Evolutionary conservation across 2,329 filamentous ascomycete genomes (phyloP).

Genomic region (Intubia oerlemansii): DNA sequence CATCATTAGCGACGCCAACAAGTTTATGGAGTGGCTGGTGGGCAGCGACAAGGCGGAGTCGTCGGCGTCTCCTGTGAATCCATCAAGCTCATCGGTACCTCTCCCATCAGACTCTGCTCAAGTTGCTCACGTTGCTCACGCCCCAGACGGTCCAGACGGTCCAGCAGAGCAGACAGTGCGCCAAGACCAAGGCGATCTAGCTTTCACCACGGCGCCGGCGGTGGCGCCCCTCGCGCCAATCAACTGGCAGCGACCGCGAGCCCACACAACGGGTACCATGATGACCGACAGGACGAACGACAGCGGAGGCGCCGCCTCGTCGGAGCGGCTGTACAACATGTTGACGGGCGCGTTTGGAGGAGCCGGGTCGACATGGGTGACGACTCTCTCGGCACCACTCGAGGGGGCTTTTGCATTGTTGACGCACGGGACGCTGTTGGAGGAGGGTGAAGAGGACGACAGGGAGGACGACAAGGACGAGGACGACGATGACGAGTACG

Average conservation of each 20-base stretch:
- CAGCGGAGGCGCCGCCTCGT: slow-evolving; percentile 10
- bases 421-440: no score
- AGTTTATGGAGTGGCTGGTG: slow-evolving; percentile 58
- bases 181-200: slow-evolving; percentile 3
- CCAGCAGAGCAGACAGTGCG: no score
- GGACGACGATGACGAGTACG: no score
- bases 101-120: no score
- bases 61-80: no score
- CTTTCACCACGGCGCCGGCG: neutral
- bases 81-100: no score
- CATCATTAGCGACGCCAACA: slow-evolving; percentile 58
- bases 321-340: slow-evolving; percentile 27
- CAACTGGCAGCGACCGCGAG: neutral
- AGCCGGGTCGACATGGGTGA: slow-evolving; percentile 25
- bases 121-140: no score
- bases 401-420: slow-evolving; percentile 7
- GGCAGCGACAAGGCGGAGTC: slow-evolving; percentile 2
- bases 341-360: slow-evolving; percentile 28
- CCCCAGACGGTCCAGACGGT: no score
- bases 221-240: neutral
- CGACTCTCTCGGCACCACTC: slow-evolving; percentile 15
- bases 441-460: no score
- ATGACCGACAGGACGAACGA: neutral
- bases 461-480: no score
- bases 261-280: no score